phyloP scores from a whole-genome alignment of 495 filamentous ascomycete species.

The Pyronema domesticum region DNA sequence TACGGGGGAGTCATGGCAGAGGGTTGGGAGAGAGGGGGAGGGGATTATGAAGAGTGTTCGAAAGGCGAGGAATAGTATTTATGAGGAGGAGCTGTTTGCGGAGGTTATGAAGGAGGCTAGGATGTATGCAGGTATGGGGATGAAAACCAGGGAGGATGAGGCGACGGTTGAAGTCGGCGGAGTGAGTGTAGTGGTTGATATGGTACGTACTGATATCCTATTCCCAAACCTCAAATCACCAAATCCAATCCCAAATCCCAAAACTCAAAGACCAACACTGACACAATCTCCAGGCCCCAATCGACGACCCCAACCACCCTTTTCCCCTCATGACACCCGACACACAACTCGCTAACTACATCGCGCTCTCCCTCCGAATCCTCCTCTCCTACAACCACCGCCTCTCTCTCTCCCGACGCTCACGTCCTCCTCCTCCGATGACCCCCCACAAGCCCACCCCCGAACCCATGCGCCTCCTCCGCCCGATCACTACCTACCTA shows the following conservation, averaged over 20 bases:
- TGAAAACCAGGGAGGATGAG: constrained; percentile 41
- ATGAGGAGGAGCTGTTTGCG: constrained; percentile 84
- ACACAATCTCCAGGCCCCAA: constrained; percentile 14
- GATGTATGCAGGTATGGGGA: constrained; percentile 42
- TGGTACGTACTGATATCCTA: constrained; percentile 31
- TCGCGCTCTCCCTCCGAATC: constrained; percentile 44
- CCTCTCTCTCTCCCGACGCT: constrained; percentile 44
- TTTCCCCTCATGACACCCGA: constrained; percentile 10
- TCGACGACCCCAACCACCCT: constrained; percentile 30
- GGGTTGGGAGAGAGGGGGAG: constrained; percentile 23
- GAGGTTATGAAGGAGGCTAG: constrained; percentile 73
- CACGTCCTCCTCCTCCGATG: constrained; percentile 42
- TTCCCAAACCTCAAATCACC: neutral
- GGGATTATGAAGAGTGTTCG: constrained; percentile 46
- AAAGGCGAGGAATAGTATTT: constrained; percentile 71
- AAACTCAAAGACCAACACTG: neutral
- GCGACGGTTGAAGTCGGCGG: constrained; percentile 40
- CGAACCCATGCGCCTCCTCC: constrained; percentile 43
- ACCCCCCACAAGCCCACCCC: constrained; percentile 31
- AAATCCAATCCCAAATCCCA: neutral
- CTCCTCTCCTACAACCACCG: constrained; percentile 56
- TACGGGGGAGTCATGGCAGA: constrained; percentile 31
- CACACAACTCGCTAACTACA: constrained; percentile 34
- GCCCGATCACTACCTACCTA: constrained; percentile 45
- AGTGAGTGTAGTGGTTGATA: constrained; percentile 43